Evolutionary conservation across 805 yeast genomes (phyloP), one percentile per base, ranked within the genome.

Genomic region (Schwanniomyces vanrijiae): DNA sequence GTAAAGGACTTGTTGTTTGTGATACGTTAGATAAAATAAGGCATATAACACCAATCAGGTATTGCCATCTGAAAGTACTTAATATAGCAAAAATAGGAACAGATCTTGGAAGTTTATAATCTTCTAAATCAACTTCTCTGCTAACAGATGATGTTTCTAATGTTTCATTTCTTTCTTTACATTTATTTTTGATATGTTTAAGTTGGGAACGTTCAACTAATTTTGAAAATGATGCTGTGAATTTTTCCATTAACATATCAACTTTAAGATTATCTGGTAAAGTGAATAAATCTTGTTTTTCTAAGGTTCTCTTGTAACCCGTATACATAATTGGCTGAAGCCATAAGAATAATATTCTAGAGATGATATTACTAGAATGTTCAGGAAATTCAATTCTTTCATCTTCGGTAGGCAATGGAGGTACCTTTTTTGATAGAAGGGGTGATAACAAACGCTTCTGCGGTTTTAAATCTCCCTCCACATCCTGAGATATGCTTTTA

Each of bases 291-390:
- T 88, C 94, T 41, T 78, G 76, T 1, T 86, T 82, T 37, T 78
- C 79, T 39, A 88, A 65, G 0, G 91, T 85, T 58, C 94, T 73
- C 61, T 81, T 84, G 62, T 87, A 87, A 5, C 95, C 94, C 6
- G 78, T 77, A 13, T 64, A 66, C 71, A 88, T 65, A 35, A 87
- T 55, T 0, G 90, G 90, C 21, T 66, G 56, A 40, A 87, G 64
- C 91, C 92, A 88, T 81, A 84, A 76, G 60, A 86, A 82, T 55
- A 82, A 78, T 0, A 73, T 40, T 53, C 66, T 66, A 11, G 75
- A 71, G 9, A 82, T 5, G 24, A 63, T 35, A 44, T 75, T 75
- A 13, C 76, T 69, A 10, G 58, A 52, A 24, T 55, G 48, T 44
- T 61, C 66, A 0, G 86, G 87, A 56, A 69, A 82, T 4, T 54